A percentile compares a stretch with the other conserved stretches of the same genome.
Conservation (phyloP, 305 asterid species). For the Fraxinus sp. region DNA sequence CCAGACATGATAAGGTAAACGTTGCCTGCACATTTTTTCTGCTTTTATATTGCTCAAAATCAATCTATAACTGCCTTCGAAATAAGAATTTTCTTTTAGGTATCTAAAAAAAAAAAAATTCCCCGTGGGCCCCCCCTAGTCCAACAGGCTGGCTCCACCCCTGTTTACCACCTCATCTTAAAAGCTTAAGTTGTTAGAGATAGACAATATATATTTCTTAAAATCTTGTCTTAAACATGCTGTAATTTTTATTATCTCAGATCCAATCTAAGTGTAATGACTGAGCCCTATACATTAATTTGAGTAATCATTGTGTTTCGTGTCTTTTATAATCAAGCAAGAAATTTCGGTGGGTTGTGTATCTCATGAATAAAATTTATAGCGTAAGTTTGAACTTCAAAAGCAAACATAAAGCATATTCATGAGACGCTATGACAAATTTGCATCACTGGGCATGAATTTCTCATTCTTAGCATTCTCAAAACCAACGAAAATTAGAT, state of each 20-base stretch:
- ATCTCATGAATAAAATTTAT: neutral
- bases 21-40: constrained; percentile 23
- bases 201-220: neutral
- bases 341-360: neutral
- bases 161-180: no score
- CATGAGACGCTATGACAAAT: neutral
- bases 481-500: neutral
- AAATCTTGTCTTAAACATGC: neutral
- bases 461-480: neutral
- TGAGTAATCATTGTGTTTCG: neutral
- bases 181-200: neutral
- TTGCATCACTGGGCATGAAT: neutral
- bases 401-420: neutral
- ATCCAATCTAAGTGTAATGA: neutral
- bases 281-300: neutral
- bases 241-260: neutral
- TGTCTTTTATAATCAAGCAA: neutral
- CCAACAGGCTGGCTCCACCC: no score
- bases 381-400: constrained; percentile 6
- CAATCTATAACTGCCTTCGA: no score
- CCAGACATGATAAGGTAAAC: constrained; percentile 69
- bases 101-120: no score
- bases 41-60: neutral
- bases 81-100: no score
- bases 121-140: no score